Conservation (phyloP, 306 rosid genomes). For the Carpinus viminea region DNA sequence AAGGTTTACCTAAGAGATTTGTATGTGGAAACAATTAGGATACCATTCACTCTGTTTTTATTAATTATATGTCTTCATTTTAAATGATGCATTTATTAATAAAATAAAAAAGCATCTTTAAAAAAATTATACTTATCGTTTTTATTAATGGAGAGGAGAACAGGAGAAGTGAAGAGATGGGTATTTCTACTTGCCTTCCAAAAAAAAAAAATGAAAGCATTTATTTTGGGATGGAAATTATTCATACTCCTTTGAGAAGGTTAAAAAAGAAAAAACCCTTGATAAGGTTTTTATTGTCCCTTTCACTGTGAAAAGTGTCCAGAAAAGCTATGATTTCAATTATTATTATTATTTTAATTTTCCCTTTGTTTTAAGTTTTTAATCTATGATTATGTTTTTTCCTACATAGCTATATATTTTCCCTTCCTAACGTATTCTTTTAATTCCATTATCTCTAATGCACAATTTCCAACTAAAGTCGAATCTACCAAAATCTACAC, state of each 20-base stretch:
- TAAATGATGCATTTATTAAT: no score
- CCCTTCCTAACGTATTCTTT: background rate
- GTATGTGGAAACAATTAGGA: background rate
- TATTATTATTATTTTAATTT: background rate
- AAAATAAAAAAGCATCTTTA: no score
- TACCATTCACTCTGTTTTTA: no score
- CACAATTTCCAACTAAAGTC: background rate
- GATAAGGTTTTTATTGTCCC: background rate
- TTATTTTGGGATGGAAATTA: no score
- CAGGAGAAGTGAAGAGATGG: no score
- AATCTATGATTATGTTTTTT: background rate
- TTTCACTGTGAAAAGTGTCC: background rate
- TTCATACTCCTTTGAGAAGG: no score
- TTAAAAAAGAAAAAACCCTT: background rate
- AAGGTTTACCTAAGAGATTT: background rate
- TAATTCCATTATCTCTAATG: background rate
- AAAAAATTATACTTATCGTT: no score
- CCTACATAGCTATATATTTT: background rate
- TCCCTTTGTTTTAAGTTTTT: background rate
- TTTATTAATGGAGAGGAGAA: no score
- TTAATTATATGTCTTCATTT: no score
- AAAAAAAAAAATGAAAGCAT: no score
- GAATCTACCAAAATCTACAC: background rate
- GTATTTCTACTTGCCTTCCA: no score
- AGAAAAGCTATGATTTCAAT: background rate